Percentiles rank a stretch among this genome's conserved stretches.
phyloP scores from a whole-genome alignment of 805 yeast species.

The Schizosaccharomyces japonicus region DNA sequence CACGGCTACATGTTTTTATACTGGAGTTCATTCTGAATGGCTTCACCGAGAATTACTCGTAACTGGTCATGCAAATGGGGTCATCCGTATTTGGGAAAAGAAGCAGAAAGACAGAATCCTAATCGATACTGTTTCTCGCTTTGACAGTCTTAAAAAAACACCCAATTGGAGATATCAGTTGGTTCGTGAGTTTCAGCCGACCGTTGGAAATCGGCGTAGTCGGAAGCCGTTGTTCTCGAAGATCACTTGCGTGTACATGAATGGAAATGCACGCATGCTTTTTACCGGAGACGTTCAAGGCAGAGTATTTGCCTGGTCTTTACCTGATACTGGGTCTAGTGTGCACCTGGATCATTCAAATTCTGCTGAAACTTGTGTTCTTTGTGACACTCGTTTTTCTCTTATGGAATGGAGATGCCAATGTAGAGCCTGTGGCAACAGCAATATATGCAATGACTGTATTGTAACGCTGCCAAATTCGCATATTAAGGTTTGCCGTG shows the following conservation, averaged over 20 bases:
- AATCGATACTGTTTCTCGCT: too few species aligned
- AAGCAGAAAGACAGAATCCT: not conserved
- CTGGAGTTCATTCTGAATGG: conserved; percentile 6
- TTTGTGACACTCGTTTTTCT: not conserved
- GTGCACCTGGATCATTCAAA: not conserved
- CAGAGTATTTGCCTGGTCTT: not conserved
- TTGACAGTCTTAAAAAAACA: too few species aligned
- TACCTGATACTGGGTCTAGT: not conserved
- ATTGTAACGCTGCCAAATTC: not conserved
- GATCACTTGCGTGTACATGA: not conserved
- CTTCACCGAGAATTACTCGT: conserved; percentile 5
- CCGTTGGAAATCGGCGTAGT: not conserved
- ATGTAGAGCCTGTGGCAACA: conserved; percentile 2
- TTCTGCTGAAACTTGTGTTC: not conserved
- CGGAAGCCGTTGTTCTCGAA: not conserved
- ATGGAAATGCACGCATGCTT: conserved; percentile 1
- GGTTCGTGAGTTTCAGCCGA: not conserved
- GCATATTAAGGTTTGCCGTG: not conserved
- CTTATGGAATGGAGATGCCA: conserved; percentile 1
- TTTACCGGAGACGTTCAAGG: conserved; percentile 1
- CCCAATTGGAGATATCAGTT: not conserved
- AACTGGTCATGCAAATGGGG: conserved; percentile 6
- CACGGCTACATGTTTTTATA: conserved; percentile 6
- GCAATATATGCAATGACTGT: not conserved
- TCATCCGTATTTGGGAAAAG: conserved; percentile 2